A percentile compares a stretch with the other conserved stretches of the same genome.
These are phyloP conservation scores for Sophora flavescens DNA, from an alignment of 306 rosid genomes.

Conservation along the genomic window DNA sequence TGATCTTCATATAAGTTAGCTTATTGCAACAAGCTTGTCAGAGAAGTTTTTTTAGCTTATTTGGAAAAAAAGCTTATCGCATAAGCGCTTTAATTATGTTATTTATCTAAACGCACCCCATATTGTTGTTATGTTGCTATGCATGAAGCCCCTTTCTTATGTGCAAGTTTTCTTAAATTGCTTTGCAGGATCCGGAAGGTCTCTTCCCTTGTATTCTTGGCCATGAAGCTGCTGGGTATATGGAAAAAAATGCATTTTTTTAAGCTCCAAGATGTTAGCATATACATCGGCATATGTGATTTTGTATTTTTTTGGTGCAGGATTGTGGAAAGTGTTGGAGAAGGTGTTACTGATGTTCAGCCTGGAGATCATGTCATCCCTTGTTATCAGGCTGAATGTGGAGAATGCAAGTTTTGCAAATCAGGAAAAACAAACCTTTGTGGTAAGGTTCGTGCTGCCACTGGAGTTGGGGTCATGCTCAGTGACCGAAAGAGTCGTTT, in stretches of 20 bases:
- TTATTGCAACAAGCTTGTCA: too few species aligned
- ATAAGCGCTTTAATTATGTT: too few species aligned
- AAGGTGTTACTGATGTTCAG: slow-evolving; percentile 87
- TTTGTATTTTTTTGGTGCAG: slow-evolving; percentile 50
- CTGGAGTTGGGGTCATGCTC: slow-evolving; percentile 96
- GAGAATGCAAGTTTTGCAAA: slow-evolving; percentile 95
- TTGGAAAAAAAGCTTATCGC: too few species aligned
- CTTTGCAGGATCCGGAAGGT: slow-evolving; percentile 76
- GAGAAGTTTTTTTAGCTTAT: too few species aligned
- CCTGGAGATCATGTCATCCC: slow-evolving; percentile 98
- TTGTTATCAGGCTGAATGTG: slow-evolving; percentile 97
- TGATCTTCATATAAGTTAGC: too few species aligned
- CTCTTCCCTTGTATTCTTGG: slow-evolving; percentile 98
- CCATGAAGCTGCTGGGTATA: slow-evolving; percentile 98
- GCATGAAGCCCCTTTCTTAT: neutral
- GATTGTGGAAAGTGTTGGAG: slow-evolving; percentile 96
- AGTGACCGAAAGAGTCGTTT: slow-evolving; percentile 82
- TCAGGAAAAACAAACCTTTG: slow-evolving; percentile 98
- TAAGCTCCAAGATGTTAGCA: neutral
- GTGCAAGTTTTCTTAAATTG: neutral
- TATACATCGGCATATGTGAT: neutral
- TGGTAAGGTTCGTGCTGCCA: slow-evolving; percentile 91
- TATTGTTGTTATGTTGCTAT: neutral
- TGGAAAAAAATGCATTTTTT: neutral
- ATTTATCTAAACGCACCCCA: too few species aligned